phyloP scores from a whole-genome alignment of 2,329 filamentous ascomycete species.

The Dactylellina drechsleri region DNA sequence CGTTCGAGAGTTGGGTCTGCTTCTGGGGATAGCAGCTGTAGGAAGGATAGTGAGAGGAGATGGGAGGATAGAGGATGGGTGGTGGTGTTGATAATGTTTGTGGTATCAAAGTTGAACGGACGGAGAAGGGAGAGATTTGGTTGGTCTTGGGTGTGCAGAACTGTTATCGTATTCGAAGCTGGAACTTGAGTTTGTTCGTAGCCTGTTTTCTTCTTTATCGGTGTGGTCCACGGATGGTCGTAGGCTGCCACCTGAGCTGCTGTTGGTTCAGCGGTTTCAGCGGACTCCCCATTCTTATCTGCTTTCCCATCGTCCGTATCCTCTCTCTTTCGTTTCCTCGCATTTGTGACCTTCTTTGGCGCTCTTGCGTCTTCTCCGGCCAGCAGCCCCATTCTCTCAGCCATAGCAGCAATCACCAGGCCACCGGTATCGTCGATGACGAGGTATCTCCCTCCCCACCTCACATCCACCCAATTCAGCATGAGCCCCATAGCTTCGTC shows the following conservation, averaged over 20 bases:
- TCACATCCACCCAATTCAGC: conserved; percentile 89
- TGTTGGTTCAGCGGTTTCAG: conserved; percentile 15
- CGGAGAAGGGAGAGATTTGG: conserved; percentile 87
- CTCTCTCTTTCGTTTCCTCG: conserved; percentile 50
- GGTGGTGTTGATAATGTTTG: conserved; percentile 70
- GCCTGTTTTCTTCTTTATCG: conserved; percentile 44
- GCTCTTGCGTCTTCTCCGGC: conserved; percentile 76
- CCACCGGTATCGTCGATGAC: conserved; percentile 89
- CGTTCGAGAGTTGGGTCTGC: conserved; percentile 79
- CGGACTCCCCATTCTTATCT: conserved; percentile 35
- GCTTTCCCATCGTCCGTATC: conserved; percentile 34
- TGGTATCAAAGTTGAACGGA: conserved; percentile 86
- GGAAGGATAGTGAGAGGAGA: conserved; percentile 86
- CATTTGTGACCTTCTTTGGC: conserved; percentile 80
- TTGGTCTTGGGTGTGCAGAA: conserved; percentile 83
- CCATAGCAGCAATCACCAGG: conserved; percentile 81
- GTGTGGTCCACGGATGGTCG: conserved; percentile 28
- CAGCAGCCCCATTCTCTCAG: conserved; percentile 87
- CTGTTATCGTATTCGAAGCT: conserved; percentile 78
- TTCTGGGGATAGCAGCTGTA: conserved; percentile 83
- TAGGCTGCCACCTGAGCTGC: conserved; percentile 12
- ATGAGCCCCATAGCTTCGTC: conserved; percentile 84
- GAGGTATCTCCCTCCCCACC: conserved; percentile 79
- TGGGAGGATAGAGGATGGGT: conserved; percentile 82
- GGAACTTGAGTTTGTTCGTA: conserved; percentile 71